A percentile compares a stretch with the other conserved stretches of the same genome.
phyloP scores from a whole-genome alignment of 1,284 basidiomycete species.

The Schizopora paradoxa region DNA sequence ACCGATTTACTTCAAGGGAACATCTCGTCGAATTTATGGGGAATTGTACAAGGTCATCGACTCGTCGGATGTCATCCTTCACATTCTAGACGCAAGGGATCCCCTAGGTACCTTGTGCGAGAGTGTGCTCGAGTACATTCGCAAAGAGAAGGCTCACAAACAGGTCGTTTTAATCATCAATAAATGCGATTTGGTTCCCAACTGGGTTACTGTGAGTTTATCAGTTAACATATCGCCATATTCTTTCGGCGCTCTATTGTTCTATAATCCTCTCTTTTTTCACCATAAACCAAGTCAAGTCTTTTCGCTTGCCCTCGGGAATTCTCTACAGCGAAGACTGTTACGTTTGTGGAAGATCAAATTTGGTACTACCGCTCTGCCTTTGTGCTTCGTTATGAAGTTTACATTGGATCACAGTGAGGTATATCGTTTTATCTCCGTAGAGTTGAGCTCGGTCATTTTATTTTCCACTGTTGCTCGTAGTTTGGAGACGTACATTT shows the following conservation, averaged over 20 bases:
- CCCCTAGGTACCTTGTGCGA: slow-evolving; percentile 96
- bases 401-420: slow-evolving; percentile 28
- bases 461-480: slow-evolving; percentile 28
- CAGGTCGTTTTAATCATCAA: slow-evolving; percentile 96
- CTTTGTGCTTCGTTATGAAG: slow-evolving; percentile 30
- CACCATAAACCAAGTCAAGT: slow-evolving; percentile 46
- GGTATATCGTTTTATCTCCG: slow-evolving; percentile 29
- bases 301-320: slow-evolving; percentile 28
- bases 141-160: slow-evolving; percentile 96
- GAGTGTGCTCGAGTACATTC: slow-evolving; percentile 89
- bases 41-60: slow-evolving; percentile 99
- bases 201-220: slow-evolving; percentile 92
- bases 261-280: slow-evolving; percentile 12
- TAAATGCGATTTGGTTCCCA: slow-evolving; percentile 98
- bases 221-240: neutral
- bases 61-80: slow-evolving; percentile 94
- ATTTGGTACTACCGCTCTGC: slow-evolving; percentile 33
- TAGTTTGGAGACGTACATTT: slow-evolving; percentile 40
- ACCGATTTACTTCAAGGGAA: slow-evolving; percentile 89
- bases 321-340: slow-evolving; percentile 31
- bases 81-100: slow-evolving; percentile 94
- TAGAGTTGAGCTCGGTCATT: slow-evolving; percentile 37
- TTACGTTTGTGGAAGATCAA: slow-evolving; percentile 61
- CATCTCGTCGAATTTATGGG: slow-evolving; percentile 92
- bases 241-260: too few relatives aligned